These are phyloP conservation scores for Kodamaea plutei DNA, from an alignment of 1,139 yeast species.

Conservation along the genomic window DNA sequence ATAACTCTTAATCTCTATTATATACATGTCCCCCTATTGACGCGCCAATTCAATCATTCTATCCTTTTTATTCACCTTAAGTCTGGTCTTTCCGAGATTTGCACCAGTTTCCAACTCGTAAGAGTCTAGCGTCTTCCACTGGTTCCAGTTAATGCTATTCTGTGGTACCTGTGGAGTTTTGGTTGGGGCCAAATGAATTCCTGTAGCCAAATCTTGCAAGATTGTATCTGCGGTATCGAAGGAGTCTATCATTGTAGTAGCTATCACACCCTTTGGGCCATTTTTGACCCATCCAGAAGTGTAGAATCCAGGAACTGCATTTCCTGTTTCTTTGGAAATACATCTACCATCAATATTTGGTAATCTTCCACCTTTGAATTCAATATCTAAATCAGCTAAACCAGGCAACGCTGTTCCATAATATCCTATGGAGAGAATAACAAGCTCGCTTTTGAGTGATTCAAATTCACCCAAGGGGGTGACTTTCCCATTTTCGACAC, in stretches of 20 bases:
- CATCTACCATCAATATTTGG: conserved; percentile 58
- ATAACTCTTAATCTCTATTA: too few relatives aligned
- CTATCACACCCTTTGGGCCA: conserved; percentile 90
- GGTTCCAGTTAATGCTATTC: conserved; percentile 53
- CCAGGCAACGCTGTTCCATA: conserved; percentile 63
- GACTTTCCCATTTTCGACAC: conserved; percentile 32
- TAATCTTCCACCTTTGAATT: conserved; percentile 61
- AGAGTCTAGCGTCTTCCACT: conserved; percentile 62
- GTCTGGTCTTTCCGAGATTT: conserved; percentile 48
- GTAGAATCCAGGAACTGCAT: conserved; percentile 48
- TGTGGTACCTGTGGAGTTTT: conserved; percentile 8
- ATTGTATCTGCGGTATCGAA: conserved; percentile 71
- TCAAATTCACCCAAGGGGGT: conserved; percentile 40
- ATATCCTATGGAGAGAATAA: conserved; percentile 83
- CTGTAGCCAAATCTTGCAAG: conserved; percentile 45
- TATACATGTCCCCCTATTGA: too few relatives aligned
- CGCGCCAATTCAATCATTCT: conserved; percentile 5
- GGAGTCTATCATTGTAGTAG: conserved; percentile 84
- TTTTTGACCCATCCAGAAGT: conserved; percentile 90
- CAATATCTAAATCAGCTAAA: conserved; percentile 47
- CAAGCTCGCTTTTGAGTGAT: conserved; percentile 55
- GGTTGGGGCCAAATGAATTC: conserved; percentile 30
- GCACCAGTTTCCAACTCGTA: conserved; percentile 51
- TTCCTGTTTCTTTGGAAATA: conserved; percentile 28
- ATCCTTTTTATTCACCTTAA: conserved; percentile 41